A percentile compares a stretch with the other conserved stretches of the same genome.
Conservation (phyloP, 78 protist species). For the Bigelowiella natans region DNA sequence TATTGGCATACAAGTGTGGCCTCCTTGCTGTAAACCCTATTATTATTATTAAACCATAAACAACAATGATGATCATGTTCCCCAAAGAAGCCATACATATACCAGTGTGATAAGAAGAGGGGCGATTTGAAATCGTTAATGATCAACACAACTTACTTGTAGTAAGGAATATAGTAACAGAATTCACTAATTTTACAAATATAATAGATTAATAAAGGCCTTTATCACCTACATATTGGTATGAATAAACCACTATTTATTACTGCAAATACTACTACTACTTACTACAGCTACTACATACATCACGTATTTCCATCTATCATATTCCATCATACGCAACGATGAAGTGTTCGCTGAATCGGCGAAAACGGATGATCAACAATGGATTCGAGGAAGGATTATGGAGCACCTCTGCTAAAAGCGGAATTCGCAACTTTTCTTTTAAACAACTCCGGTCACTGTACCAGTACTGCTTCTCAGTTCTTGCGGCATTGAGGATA, state of each 20-base stretch:
- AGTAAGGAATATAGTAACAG: not conserved
- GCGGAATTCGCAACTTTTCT: not conserved
- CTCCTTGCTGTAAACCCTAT: not conserved
- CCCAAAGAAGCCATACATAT: too few species aligned
- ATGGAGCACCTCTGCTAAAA: not conserved
- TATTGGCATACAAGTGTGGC: not conserved
- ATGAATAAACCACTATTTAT: not conserved
- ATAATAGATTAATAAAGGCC: not conserved
- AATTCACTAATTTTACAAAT: not conserved
- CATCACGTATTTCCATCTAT: not conserved
- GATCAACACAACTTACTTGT: too few species aligned
- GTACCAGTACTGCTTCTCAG: not conserved
- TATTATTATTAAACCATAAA: not conserved
- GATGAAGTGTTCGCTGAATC: too few species aligned
- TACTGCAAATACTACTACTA: not conserved
- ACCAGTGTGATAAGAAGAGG: too few species aligned
- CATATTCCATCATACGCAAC: not conserved
- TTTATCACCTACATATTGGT: not conserved
- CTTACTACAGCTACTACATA: too few species aligned
- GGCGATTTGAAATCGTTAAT: too few species aligned
- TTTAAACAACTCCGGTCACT: not conserved
- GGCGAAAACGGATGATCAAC: too few species aligned
- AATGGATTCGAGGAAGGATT: not conserved
- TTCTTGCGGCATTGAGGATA: not conserved
- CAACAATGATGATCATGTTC: too few species aligned